Base-by-base conservation (phyloP, 805 yeast genomes). In the Wickerhamomyces tratensis region DNA sequence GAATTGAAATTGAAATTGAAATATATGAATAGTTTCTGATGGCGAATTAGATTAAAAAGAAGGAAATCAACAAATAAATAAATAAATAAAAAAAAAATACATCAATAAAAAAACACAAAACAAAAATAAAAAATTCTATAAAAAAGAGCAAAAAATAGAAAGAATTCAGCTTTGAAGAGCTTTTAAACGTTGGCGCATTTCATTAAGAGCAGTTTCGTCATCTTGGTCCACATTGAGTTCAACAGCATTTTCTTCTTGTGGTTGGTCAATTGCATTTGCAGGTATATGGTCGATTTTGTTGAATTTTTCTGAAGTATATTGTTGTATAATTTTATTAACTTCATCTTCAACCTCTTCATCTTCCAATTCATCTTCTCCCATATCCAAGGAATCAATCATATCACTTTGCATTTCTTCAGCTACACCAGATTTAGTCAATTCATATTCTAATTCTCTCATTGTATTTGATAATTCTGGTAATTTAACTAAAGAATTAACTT, bases 401-500 rank as follows among this genome's bases (percentile, higher is more conserved):
- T 93, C 99, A 44, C 85, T 87, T 58, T 89, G 81, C 98, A 93
- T 93, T 58, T 93, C 98, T 50, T 86, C 86, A 42, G 93, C 87
- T 38, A 93, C 75, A 0, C 93, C 93, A 11, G 85, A 76, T 61
- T 82, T 84, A 77, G 85, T 79, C 52, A 91, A 71, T 63, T 93
- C 99, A 55, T 76, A 81, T 46, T 91, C 85, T 44, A 93, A 65
- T 51, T 83, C 94, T 54, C 82, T 82, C 85, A 91, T 87, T 0
- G 95, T 81, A 10, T 76, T 78, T 52, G 79, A 78, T 41, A 93
- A 63, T 49, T 83, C 88, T 0, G 98, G 97, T 41, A 93, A 58
- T 47, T 72, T 71, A 1, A 89, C 82, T 54, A 93, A 67, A 38
- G 73, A 72, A 58, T 87, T 89, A 42, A 93, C 93, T 44, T 91